Evolutionary conservation across 108 stramenopile genomes (phyloP).

Genomic region (Pseudonitzschia multiseries): DNA sequence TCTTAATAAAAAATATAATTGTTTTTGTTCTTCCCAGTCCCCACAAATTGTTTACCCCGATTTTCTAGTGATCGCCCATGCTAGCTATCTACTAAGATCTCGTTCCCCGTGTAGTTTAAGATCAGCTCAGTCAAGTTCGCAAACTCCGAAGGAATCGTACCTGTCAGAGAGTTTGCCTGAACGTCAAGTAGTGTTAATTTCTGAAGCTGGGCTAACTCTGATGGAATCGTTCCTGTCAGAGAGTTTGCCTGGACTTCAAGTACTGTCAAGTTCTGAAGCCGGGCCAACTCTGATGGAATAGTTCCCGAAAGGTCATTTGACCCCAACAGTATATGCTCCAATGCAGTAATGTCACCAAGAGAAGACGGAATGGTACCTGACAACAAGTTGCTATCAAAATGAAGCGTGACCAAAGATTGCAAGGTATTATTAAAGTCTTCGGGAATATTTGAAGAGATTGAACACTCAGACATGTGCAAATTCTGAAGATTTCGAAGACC

Average conservation of each 20-base stretch:
- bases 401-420: neutral
- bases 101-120: slow-evolving; percentile 1
- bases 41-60: too few relatives aligned
- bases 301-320: slow-evolving; percentile 7
- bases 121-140: neutral
- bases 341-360: slow-evolving; percentile 21
- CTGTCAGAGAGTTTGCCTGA: slow-evolving; percentile 33
- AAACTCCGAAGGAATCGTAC: slow-evolving; percentile 6
- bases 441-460: neutral
- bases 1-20: too few relatives aligned
- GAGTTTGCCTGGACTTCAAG: slow-evolving; percentile 49
- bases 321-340: slow-evolving; percentile 9
- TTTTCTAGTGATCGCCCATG: too few relatives aligned
- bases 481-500: slow-evolving; percentile 18
- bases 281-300: slow-evolving; percentile 19
- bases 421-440: neutral
- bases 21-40: too few relatives aligned
- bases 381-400: slow-evolving; percentile 8
- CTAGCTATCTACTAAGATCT: neutral
- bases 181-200: slow-evolving; percentile 42
- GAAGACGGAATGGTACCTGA: slow-evolving; percentile 23
- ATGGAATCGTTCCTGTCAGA: slow-evolving; percentile 27
- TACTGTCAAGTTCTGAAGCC: slow-evolving; percentile 26
- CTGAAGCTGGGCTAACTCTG: slow-evolving; percentile 15
- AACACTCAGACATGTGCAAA: slow-evolving; percentile 17